phyloP scores from a whole-genome alignment of 192 early-diverging fungal genomes.

The Coemansia sp. region DNA sequence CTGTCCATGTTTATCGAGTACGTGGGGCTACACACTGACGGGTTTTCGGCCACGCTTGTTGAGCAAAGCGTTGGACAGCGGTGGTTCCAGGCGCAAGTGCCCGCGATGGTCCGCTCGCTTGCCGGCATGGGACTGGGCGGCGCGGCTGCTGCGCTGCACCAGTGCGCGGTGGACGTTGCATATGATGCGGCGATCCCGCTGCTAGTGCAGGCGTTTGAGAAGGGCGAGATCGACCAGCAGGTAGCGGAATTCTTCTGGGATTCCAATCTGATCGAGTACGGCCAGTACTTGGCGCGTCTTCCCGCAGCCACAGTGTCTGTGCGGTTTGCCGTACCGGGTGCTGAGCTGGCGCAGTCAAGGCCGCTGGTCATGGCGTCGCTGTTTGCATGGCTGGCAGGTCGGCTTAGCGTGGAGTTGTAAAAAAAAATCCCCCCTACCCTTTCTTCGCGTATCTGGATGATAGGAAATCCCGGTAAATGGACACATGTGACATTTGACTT shows the following conservation, averaged over 20 bases:
- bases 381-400: slow-evolving; percentile 34
- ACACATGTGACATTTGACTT: too few relatives aligned
- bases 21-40: slow-evolving; percentile 11
- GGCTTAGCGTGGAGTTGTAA: slow-evolving; percentile 14
- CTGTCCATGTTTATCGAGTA: slow-evolving; percentile 26
- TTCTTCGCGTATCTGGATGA: too few relatives aligned
- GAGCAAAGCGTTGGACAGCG: slow-evolving; percentile 3
- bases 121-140: slow-evolving; percentile 17
- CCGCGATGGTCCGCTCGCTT: slow-evolving; percentile 16
- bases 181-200: slow-evolving; percentile 28
- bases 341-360: slow-evolving; percentile 12
- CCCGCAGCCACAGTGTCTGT: slow-evolving; percentile 19
- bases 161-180: slow-evolving; percentile 15
- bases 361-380: slow-evolving; percentile 23
- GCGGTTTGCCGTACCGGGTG: slow-evolving; percentile 22
- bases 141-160: slow-evolving; percentile 37
- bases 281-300: slow-evolving; percentile 27
- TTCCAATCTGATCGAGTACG: slow-evolving; percentile 43
- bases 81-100: slow-evolving; percentile 33
- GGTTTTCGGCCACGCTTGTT: slow-evolving; percentile 13
- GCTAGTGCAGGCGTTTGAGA: slow-evolving; percentile 38
- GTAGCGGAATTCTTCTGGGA: slow-evolving; percentile 46
- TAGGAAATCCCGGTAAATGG: too few relatives aligned
- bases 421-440: too few relatives aligned
- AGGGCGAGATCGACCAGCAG: slow-evolving; percentile 17